Evolutionary conservation across 768 basidiomycete genomes (phyloP).

Genomic region (Hortiboletus flavorubellus): DNA sequence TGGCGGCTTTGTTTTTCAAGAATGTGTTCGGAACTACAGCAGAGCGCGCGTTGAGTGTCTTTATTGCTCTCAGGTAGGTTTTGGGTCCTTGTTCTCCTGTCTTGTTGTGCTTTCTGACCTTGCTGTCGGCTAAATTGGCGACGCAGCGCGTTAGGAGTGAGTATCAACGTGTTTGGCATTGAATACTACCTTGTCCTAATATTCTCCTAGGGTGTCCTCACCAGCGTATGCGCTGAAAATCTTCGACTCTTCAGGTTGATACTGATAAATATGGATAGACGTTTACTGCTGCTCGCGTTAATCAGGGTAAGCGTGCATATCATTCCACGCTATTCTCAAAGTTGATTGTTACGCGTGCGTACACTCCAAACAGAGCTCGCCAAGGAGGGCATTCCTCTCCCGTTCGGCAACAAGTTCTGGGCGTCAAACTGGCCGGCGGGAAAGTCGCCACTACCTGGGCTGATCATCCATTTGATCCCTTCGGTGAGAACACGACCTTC

Average conservation of each 20-base stretch:
- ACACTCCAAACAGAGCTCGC: slow-evolving; percentile 43
- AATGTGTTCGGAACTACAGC: slow-evolving; percentile 55
- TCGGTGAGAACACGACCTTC: slow-evolving; percentile 32
- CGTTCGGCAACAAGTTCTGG: slow-evolving; percentile 57
- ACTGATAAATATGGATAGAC: slow-evolving; percentile 32
- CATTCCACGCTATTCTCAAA: neutral
- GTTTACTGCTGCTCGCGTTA: slow-evolving; percentile 48
- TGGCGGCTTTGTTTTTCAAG: slow-evolving; percentile 57
- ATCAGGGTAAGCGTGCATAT: slow-evolving; percentile 38
- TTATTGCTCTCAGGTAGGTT: slow-evolving; percentile 51
- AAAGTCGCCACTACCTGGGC: slow-evolving; percentile 50
- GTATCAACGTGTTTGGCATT: neutral
- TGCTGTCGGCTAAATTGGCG: neutral
- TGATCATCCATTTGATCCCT: slow-evolving; percentile 52
- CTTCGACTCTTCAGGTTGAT: neutral
- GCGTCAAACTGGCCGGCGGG: slow-evolving; percentile 60
- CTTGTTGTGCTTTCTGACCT: neutral
- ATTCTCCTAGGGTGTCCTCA: slow-evolving; percentile 26
- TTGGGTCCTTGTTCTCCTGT: neutral
- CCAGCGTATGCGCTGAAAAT: slow-evolving; percentile 18
- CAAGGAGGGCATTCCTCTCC: slow-evolving; percentile 60
- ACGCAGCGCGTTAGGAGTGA: slow-evolving; percentile 35
- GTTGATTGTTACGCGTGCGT: neutral
- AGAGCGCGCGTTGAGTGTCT: slow-evolving; percentile 49
- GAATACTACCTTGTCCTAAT: neutral